Percentiles rank a stretch among this genome's conserved stretches.
Conservation (phyloP, 1,139 yeast species). For the Yamadazyma aaseri region DNA sequence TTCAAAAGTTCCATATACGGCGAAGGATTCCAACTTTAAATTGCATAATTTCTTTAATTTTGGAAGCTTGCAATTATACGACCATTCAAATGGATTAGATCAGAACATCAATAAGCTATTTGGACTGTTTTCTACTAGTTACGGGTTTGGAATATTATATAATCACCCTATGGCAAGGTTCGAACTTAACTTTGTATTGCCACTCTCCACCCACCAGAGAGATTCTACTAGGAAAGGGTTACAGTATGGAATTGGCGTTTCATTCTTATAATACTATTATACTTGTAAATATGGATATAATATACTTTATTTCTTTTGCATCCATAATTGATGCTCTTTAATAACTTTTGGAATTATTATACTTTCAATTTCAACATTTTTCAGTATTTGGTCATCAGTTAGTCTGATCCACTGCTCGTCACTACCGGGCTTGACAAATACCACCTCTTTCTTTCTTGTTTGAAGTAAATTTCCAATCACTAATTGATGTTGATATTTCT, state of each 20-base stretch:
- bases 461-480: conserved; percentile 94
- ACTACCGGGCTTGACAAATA: conserved; percentile 65
- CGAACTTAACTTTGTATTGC: conserved; percentile 83
- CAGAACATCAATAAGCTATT: conserved; percentile 25
- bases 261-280: conserved; percentile 54
- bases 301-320: conserved; percentile 19
- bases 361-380: conserved; percentile 63
- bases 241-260: conserved; percentile 89
- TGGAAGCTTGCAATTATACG: conserved; percentile 51
- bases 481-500: conserved; percentile 84
- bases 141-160: conserved; percentile 77
- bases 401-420: conserved; percentile 53
- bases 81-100: conserved; percentile 1
- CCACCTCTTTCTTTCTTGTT: conserved; percentile 84
- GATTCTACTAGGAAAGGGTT: conserved; percentile 81
- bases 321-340: conserved; percentile 62
- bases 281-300: conserved; percentile 2
- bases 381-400: conserved; percentile 35
- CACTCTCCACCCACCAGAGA: conserved; percentile 60
- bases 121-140: conserved; percentile 47
- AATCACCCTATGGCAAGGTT: conserved; percentile 89
- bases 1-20: conserved; percentile 59
- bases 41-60: conserved; percentile 70
- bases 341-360: conserved; percentile 76
- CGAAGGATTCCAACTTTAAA: conserved; percentile 60